phyloP scores from a whole-genome alignment of 148 eudicot genomes.

The Spergularia marina region DNA sequence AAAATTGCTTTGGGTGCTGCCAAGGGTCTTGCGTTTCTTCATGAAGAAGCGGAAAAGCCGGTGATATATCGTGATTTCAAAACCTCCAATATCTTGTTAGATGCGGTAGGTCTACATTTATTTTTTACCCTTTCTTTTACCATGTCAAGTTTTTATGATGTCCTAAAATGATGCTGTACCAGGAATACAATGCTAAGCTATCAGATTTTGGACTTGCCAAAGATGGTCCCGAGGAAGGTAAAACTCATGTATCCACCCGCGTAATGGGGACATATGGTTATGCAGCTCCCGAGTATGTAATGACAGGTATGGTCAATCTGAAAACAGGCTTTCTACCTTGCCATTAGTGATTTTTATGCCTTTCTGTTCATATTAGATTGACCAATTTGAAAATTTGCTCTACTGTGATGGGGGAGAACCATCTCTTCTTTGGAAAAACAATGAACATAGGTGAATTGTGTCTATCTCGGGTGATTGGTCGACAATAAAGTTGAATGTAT shows the following conservation, averaged over 20 bases:
- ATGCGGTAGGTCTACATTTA: slow-evolving; percentile 61
- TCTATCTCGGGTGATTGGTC: too few relatives aligned
- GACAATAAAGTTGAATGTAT: too few relatives aligned
- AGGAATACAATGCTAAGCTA: slow-evolving; percentile 94
- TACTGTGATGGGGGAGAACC: too few relatives aligned
- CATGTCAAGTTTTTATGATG: slow-evolving; percentile 1
- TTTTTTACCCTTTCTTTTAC: neutral
- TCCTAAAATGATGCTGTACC: slow-evolving; percentile 33
- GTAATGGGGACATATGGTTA: slow-evolving; percentile 99
- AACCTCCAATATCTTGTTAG: slow-evolving; percentile 89
- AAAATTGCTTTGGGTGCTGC: slow-evolving; percentile 92
- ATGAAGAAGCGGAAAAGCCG: slow-evolving; percentile 92
- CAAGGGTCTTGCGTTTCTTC: slow-evolving; percentile 90
- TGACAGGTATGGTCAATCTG: slow-evolving; percentile 36
- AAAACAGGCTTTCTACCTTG: neutral
- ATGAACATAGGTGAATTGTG: too few relatives aligned
- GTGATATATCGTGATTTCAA: slow-evolving; percentile 97
- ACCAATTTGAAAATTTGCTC: neutral
- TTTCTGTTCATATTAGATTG: neutral
- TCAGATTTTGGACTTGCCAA: slow-evolving; percentile 98
- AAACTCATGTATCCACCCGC: slow-evolving; percentile 95
- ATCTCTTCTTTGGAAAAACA: too few relatives aligned
- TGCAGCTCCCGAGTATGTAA: slow-evolving; percentile 74
- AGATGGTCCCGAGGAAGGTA: slow-evolving; percentile 95
- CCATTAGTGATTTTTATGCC: neutral